Evolutionary conservation across 345 rosid genomes (phyloP).

Genomic region (Stellera chamaejasme): DNA sequence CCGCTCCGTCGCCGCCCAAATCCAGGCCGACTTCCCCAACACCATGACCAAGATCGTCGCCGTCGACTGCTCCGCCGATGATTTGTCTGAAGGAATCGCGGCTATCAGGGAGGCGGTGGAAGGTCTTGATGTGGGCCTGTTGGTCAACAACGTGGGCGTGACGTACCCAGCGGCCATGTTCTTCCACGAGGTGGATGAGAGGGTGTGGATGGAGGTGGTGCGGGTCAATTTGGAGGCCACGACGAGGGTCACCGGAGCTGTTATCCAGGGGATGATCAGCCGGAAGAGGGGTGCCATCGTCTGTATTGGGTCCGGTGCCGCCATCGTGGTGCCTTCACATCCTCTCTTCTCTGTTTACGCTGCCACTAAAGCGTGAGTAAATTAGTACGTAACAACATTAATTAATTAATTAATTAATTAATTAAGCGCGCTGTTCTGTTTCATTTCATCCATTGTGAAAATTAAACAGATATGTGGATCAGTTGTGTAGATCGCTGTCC

Average conservation of each 20-base stretch:
- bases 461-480: slow-evolving; percentile 49
- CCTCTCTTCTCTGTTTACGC: slow-evolving; percentile 85
- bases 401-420: no score
- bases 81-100: slow-evolving; percentile 4
- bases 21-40: slow-evolving; percentile 27
- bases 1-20: slow-evolving; percentile 26
- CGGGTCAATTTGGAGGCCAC: slow-evolving; percentile 65
- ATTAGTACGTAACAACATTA: no score
- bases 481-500: slow-evolving; percentile 57
- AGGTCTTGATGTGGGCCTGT: slow-evolving; percentile 57
- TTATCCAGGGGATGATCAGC: slow-evolving; percentile 50
- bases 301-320: slow-evolving; percentile 79
- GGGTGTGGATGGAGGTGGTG: slow-evolving; percentile 49
- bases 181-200: slow-evolving; percentile 77
- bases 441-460: no score
- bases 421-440: no score
- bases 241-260: slow-evolving; percentile 47
- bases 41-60: slow-evolving; percentile 33
- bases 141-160: slow-evolving; percentile 82
- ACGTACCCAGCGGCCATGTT: slow-evolving; percentile 69
- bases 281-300: slow-evolving; percentile 75
- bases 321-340: slow-evolving; percentile 83
- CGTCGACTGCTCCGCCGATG: slow-evolving; percentile 43
- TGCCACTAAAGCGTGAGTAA: slow-evolving; percentile 89
- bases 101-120: slow-evolving; percentile 37